phyloP scores from a whole-genome alignment of 2,329 filamentous ascomycete genomes.

The Neopestalotiopsis sp. region DNA sequence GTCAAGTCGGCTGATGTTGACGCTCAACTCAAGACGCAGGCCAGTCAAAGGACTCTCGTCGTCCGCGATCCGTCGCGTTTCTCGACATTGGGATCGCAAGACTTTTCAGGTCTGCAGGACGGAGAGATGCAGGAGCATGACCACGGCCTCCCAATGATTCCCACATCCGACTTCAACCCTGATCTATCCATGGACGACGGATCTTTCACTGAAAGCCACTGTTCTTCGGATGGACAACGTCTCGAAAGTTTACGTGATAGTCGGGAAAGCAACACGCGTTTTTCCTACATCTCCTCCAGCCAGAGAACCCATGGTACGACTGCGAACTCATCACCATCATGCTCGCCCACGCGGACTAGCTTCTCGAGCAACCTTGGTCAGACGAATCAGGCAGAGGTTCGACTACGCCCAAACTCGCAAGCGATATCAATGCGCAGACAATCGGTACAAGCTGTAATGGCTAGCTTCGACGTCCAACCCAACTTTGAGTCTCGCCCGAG shows the following conservation, averaged over 20 bases:
- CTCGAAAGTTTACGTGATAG: constrained; percentile 61
- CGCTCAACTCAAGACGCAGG: constrained; percentile 42
- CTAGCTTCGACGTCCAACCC: constrained; percentile 47
- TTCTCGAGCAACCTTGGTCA: constrained; percentile 45
- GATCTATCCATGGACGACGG: constrained; percentile 57
- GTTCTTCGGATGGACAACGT: constrained; percentile 64
- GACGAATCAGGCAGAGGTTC: constrained; percentile 42
- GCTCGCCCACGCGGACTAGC: constrained; percentile 60
- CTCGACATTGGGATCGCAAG: constrained; percentile 44
- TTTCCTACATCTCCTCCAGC: constrained; percentile 66
- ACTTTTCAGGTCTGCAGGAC: constrained; percentile 41
- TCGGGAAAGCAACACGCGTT: constrained; percentile 55
- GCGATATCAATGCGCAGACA: constrained; percentile 57
- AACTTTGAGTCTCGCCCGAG: constrained; percentile 34
- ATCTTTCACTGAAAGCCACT: constrained; percentile 62
- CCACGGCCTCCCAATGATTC: constrained; percentile 34
- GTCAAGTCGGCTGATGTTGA: constrained; percentile 48
- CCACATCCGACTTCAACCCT: constrained; percentile 36
- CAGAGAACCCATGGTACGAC: constrained; percentile 67
- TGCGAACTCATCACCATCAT: constrained; percentile 61
- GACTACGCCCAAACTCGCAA: constrained; percentile 56
- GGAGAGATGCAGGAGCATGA: constrained; percentile 28
- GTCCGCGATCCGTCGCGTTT: constrained; percentile 54
- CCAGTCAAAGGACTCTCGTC: constrained; percentile 54
- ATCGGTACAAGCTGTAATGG: constrained; percentile 54